These are phyloP conservation scores for Penicillium verrucosum DNA, from an alignment of 2,329 filamentous ascomycete species.

Conservation along the genomic window DNA sequence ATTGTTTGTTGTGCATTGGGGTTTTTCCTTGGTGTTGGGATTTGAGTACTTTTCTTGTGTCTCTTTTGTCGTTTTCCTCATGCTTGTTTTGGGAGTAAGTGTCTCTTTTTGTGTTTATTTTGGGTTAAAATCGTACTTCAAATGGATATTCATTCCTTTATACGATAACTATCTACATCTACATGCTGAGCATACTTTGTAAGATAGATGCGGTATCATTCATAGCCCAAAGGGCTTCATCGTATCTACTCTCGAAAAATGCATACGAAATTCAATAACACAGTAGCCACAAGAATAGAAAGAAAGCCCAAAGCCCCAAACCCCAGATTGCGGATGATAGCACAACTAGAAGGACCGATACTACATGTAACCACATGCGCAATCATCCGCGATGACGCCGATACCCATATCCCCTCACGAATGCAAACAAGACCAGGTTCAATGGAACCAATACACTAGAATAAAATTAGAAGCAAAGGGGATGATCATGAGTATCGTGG, in stretches of 20 bases:
- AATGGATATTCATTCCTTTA: not conserved
- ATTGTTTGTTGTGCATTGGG: conserved; percentile 9
- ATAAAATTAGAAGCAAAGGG: conserved; percentile 1
- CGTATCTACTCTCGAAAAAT: not conserved
- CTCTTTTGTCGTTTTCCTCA: conserved; percentile 1
- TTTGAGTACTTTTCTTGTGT: conserved; percentile 1
- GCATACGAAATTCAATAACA: not conserved
- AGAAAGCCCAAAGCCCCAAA: not conserved
- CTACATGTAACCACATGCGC: not conserved
- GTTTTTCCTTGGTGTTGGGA: conserved; percentile 9
- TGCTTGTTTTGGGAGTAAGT: not conserved
- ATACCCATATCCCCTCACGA: not conserved
- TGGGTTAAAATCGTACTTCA: not conserved
- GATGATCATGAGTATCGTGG: conserved; percentile 29
- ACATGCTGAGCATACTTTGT: not conserved
- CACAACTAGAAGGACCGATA: not conserved
- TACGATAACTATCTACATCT: not conserved
- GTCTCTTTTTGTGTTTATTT: not conserved
- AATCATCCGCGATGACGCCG: not conserved
- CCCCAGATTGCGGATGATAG: not conserved
- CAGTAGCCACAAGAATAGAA: not conserved
- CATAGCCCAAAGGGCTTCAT: not conserved
- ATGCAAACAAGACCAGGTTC: not conserved
- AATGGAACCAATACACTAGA: not conserved
- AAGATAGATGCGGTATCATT: not conserved